Percentiles rank a stretch among this genome's conserved stretches.
Evolutionary conservation across 1,284 basidiomycete genomes (phyloP).

Genomic region (Trichosporon faecale): DNA sequence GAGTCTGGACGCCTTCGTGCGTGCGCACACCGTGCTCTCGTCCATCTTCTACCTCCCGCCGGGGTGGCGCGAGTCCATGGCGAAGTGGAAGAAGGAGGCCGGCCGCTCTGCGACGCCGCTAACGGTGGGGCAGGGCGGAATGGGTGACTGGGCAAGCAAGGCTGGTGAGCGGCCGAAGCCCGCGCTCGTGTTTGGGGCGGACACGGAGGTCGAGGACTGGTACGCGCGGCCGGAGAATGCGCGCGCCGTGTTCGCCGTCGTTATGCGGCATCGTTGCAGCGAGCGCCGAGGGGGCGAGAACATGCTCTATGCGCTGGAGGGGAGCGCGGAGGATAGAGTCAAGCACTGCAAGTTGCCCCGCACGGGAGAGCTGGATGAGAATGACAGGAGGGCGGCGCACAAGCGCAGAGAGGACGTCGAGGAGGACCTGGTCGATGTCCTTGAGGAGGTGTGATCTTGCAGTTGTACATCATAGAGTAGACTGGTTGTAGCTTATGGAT

Average conservation of each 20-base stretch:
- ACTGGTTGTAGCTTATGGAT: neutral
- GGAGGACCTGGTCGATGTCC: slow-evolving; percentile 29
- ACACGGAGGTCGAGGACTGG: slow-evolving; percentile 27
- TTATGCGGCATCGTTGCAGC: slow-evolving; percentile 36
- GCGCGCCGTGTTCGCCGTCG: slow-evolving; percentile 32
- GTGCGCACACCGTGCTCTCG: slow-evolving; percentile 38
- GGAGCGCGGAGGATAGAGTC: slow-evolving; percentile 26
- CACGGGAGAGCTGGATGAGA: neutral
- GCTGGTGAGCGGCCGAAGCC: slow-evolving; percentile 43
- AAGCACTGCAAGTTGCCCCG: slow-evolving; percentile 14
- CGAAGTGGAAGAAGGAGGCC: slow-evolving; percentile 14
- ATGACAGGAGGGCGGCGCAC: slow-evolving; percentile 9
- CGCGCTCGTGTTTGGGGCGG: slow-evolving; percentile 12
- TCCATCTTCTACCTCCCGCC: slow-evolving; percentile 31
- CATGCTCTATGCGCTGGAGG: slow-evolving; percentile 39
- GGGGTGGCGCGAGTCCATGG: slow-evolving; percentile 26
- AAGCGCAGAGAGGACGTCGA: slow-evolving; percentile 23
- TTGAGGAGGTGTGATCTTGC: slow-evolving; percentile 8
- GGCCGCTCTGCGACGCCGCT: neutral
- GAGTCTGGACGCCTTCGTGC: slow-evolving; percentile 31
- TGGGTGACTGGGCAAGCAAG: slow-evolving; percentile 36
- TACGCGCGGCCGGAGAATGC: slow-evolving; percentile 39
- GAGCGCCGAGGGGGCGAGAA: slow-evolving; percentile 31
- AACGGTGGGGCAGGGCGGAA: slow-evolving; percentile 30
- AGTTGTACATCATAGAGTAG: neutral